A percentile compares a stretch with the other conserved stretches of the same genome.
Evolutionary conservation across 306 rosid genomes (phyloP).

Genomic region (Crataegus laevigata): DNA sequence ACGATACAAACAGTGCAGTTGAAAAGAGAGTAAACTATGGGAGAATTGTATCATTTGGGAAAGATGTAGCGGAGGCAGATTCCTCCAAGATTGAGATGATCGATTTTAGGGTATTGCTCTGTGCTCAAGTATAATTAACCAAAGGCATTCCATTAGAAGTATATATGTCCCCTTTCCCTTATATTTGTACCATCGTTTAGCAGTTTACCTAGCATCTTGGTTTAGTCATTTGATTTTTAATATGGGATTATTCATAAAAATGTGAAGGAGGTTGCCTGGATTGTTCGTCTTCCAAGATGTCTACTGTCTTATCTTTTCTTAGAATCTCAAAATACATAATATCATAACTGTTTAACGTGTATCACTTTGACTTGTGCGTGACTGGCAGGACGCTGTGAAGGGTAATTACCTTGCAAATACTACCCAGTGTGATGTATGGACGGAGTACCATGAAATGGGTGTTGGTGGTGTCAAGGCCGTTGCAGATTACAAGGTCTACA

Average conservation of each 20-base stretch:
- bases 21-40: conserved; percentile 47
- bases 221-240: neutral
- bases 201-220: neutral
- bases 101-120: conserved; percentile 60
- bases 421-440: conserved; percentile 71
- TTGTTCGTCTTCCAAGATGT: neutral
- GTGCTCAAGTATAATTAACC: neutral
- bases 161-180: neutral
- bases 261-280: neutral
- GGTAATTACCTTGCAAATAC: conserved; percentile 49
- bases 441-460: conserved; percentile 79
- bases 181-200: neutral
- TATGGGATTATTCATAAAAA: neutral
- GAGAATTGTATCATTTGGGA: conserved; percentile 70
- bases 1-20: conserved; percentile 21
- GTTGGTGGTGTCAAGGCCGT: conserved; percentile 65
- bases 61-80: conserved; percentile 43
- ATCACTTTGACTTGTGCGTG: conserved; percentile 5
- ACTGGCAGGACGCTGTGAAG: conserved; percentile 52
- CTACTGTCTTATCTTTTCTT: neutral
- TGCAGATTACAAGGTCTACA: conserved; percentile 61
- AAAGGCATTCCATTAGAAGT: neutral
- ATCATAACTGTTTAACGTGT: neutral
- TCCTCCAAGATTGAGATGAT: conserved; percentile 60
- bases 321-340: neutral